Evolutionary conservation across 805 yeast species (phyloP).

Genomic region (Yamadazyma takamatsuzukensis): DNA sequence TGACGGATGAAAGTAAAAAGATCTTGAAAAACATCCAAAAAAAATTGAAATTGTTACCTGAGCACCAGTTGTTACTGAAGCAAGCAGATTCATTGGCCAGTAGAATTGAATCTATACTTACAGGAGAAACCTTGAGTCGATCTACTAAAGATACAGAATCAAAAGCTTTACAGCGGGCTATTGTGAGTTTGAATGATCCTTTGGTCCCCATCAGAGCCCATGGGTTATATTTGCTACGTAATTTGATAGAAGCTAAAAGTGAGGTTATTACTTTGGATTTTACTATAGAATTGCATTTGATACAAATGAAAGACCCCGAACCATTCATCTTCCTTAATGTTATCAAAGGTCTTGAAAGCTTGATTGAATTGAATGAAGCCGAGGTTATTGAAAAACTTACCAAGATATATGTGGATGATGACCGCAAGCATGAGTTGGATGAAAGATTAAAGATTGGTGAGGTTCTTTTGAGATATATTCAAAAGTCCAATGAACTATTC

Average conservation of each 20-base stretch:
- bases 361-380: slow-evolving; percentile 45
- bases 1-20: slow-evolving; percentile 25
- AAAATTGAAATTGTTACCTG: slow-evolving; percentile 23
- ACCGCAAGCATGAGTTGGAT: slow-evolving; percentile 43
- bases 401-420: slow-evolving; percentile 32
- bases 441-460: slow-evolving; percentile 81
- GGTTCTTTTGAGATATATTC: slow-evolving; percentile 61
- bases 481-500: slow-evolving; percentile 45
- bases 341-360: slow-evolving; percentile 68
- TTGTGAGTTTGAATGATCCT: slow-evolving; percentile 68
- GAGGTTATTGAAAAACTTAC: slow-evolving; percentile 36
- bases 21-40: slow-evolving; percentile 17
- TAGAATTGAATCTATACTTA: slow-evolving; percentile 26
- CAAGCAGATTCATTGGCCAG: slow-evolving; percentile 23
- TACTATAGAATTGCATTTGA: slow-evolving; percentile 58
- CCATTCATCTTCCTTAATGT: slow-evolving; percentile 85
- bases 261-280: slow-evolving; percentile 47
- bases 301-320: slow-evolving; percentile 70
- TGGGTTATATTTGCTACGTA: slow-evolving; percentile 66
- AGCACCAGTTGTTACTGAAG: slow-evolving; percentile 6
- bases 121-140: slow-evolving; percentile 21
- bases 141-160: slow-evolving; percentile 30
- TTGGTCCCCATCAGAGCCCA: slow-evolving; percentile 82
- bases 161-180: slow-evolving; percentile 51
- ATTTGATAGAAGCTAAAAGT: slow-evolving; percentile 49